Percentiles rank a stretch among this genome's conserved stretches.
Evolutionary conservation across 2,329 filamentous ascomycete species (phyloP).

Genomic region (Aquanectria penicillioides): DNA sequence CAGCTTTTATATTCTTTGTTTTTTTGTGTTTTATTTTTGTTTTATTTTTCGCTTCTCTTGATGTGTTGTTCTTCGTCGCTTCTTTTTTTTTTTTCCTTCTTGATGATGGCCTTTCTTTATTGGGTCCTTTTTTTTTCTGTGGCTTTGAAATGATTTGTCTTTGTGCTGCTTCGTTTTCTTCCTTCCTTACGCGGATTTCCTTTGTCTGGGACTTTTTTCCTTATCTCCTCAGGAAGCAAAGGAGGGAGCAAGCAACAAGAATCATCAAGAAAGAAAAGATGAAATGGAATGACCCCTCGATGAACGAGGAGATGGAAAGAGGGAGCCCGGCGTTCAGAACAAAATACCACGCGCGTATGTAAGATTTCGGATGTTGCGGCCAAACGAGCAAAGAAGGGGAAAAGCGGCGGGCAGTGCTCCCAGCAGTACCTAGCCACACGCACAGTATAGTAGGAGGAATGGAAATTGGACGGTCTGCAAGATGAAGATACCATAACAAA

Average conservation of each 20-base stretch:
- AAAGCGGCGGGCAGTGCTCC: conserved; percentile 26
- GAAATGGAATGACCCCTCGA: conserved; percentile 16
- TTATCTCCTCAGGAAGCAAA: not conserved
- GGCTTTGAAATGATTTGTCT: conserved; percentile 35
- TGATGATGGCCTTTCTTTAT: too few species aligned
- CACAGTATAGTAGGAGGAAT: conserved; percentile 16
- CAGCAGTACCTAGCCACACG: conserved; percentile 24
- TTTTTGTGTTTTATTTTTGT: conserved; percentile 24
- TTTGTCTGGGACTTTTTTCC: conserved; percentile 33
- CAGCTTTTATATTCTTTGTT: conserved; percentile 28
- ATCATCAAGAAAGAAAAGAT: conserved; percentile 17
- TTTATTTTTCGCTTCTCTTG: conserved; percentile 25
- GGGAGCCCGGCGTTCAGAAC: conserved; percentile 42
- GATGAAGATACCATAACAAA: conserved; percentile 25
- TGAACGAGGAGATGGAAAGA: conserved; percentile 22
- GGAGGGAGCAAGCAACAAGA: conserved; percentile 14
- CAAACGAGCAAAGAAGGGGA: conserved; percentile 17
- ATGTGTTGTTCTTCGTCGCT: conserved; percentile 17
- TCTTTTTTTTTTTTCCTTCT: conserved; percentile 24
- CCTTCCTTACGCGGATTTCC: conserved; percentile 25
- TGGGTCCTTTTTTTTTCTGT: conserved; percentile 25
- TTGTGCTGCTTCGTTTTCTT: conserved; percentile 29
- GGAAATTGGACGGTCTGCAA: conserved; percentile 16
- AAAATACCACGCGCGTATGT: conserved; percentile 42
- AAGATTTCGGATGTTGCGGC: conserved; percentile 39